Base-by-base conservation (phyloP, 2,329 filamentous ascomycete genomes). In the Penicillium sp. region DNA sequence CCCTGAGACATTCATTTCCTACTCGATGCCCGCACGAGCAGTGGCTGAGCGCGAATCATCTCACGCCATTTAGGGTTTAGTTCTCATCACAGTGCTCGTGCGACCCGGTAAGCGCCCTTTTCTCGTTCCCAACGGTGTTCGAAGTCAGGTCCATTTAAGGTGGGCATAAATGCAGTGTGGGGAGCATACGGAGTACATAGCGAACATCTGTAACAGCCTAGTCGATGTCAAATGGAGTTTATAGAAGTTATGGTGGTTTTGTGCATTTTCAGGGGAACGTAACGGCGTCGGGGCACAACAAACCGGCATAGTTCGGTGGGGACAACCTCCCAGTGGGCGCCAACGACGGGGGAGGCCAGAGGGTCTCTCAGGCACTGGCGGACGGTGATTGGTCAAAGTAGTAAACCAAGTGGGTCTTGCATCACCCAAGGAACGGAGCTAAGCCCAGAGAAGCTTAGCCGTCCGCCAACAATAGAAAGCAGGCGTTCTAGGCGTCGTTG, bases 401-500 rank as follows among this genome's bases (percentile, higher is more conserved):
- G 13, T 76, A 8, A 75, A 70, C 10, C 80, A 80, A 60, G 78
- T 77, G 4, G 81, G 77, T 79, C 80, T 83, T 4, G 81, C 81
- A 13, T 78, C 79, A 14, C 74, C 73, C 18, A 67, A 64, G n/a
- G 67, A 63, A 57, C 73, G 73, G 58, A 65, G 72, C 62, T 74
- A 76, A 7, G 75, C 78, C 59, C 67, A 67, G 40, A 42, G 46
- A 14, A 54, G 58, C 29, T 54, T 57, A 61, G 56, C 45, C 21
- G 39, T 13, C 18, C 24, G 39, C 54, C 50, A 55, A 61, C 58
- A 61, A 61, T 60, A 60, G 58, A 54, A 39, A 50, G 18, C 43
- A 24, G 42, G 38, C 39, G 45, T 49, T 54, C 47, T 50, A 48
- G 46, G 43, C 36, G 43, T n/a, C 50, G 57, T 56, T 58, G 54